These are phyloP conservation scores for Pyrenophora tritici-repentis DNA, from an alignment of 2,329 filamentous ascomycete genomes.

Conservation along the genomic window DNA sequence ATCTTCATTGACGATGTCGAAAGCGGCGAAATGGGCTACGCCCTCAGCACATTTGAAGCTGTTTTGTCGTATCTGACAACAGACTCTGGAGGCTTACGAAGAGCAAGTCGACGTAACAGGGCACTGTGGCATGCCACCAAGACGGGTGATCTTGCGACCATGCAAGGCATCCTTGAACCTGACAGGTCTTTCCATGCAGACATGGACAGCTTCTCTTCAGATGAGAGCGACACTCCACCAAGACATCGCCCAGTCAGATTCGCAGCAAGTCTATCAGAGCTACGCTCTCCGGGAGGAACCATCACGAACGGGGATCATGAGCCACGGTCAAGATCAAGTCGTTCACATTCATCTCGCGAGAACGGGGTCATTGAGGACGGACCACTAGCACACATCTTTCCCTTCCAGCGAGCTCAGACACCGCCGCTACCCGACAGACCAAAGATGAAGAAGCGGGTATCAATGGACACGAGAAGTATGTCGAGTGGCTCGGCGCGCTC, in stretches of 20 bases:
- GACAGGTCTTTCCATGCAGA: conserved; percentile 52
- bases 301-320: conserved; percentile 39
- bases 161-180: conserved; percentile 81
- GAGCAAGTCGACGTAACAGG: conserved; percentile 84
- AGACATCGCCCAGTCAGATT: conserved; percentile 39
- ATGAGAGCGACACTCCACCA: conserved; percentile 34
- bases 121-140: conserved; percentile 85
- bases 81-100: conserved; percentile 80
- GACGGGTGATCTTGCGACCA: conserved; percentile 73
- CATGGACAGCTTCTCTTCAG: conserved; percentile 30
- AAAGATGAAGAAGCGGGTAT: conserved; percentile 74
- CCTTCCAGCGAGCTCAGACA: conserved; percentile 72
- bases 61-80: conserved; percentile 85
- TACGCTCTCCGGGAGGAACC: conserved; percentile 31
- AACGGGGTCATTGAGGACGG: conserved; percentile 38
- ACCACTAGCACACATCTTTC: conserved; percentile 81
- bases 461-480: conserved; percentile 86
- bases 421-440: conserved; percentile 55
- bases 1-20: conserved; percentile 98
- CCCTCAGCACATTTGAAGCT: conserved; percentile 92
- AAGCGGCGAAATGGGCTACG: conserved; percentile 93
- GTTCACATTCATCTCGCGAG: conserved; percentile 25
- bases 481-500: conserved; percentile 86
- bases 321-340: conserved; percentile 21
- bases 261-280: conserved; percentile 37